Evolutionary conservation across 805 yeast genomes (phyloP).

Genomic region (Metschnikowia corniflorae): DNA sequence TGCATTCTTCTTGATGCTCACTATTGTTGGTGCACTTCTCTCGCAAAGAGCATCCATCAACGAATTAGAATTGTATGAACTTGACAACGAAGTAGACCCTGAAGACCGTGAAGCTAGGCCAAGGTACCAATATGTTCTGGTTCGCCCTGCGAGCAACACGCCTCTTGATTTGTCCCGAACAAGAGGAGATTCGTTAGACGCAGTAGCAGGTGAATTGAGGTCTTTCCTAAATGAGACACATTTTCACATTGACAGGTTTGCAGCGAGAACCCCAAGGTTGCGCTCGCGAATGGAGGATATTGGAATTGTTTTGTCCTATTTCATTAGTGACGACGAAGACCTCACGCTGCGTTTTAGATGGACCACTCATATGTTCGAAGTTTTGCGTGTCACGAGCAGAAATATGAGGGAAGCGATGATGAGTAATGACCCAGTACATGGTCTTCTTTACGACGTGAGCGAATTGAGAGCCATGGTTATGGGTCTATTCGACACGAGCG

Average conservation of each 20-base stretch:
- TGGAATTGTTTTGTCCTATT: background rate
- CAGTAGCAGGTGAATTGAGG: too few species aligned
- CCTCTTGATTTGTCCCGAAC: too few species aligned
- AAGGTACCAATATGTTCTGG: too few species aligned
- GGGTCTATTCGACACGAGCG: constrained; percentile 1
- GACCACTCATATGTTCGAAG: background rate
- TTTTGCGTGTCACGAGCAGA: background rate
- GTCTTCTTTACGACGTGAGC: background rate
- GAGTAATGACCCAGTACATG: background rate
- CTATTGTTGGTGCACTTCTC: too few species aligned
- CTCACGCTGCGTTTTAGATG: background rate
- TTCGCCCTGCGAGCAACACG: too few species aligned
- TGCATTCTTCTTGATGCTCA: too few species aligned
- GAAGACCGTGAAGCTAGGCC: too few species aligned
- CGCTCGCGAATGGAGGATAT: background rate
- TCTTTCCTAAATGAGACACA: background rate
- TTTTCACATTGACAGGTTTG: background rate
- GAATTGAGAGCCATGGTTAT: constrained; percentile 1
- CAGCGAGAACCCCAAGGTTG: background rate
- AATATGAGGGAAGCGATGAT: background rate
- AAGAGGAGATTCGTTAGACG: too few species aligned
- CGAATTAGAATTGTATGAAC: too few species aligned
- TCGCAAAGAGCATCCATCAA: too few species aligned
- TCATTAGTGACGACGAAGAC: background rate
- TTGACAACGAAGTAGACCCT: too few species aligned